Base-by-base conservation (phyloP, 805 yeast species). In the Candida silvatica region DNA sequence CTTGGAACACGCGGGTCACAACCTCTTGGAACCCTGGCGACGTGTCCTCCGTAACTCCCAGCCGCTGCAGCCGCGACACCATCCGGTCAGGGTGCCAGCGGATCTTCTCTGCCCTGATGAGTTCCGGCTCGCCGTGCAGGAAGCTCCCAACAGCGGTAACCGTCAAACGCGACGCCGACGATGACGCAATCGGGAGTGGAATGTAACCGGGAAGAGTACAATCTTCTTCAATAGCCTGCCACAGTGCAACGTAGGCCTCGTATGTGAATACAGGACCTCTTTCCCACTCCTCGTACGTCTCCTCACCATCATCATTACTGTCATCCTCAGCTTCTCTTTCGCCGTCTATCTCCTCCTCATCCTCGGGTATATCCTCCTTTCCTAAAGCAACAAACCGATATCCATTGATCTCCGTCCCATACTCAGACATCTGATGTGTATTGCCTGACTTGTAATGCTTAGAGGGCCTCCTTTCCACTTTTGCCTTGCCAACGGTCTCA, bases 11-110 rank as follows among this genome's bases (percentile, higher is more conserved):
- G n/a, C 39, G 40, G 0, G 72, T 69, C 8, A 66, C 56, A 40
- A 31, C 20, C 3, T 18, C 32, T 8, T 14, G 14, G 18, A 16
- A 31, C 5, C 28, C 28, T 23, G 28, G 28, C 8, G 23, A 15
- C n/a, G n/a, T 16, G 14, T 17, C 15, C 18, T 36, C 22, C 20
- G 34, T 29, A 17, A 34, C 37, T 9, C 35, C 30, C 20, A 20
- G 14, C 12, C 26, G 17, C 12, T 36, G 40, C 17, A 38, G 48
- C 25, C 37, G 51, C 40, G 25, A 27, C 3, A 46, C 46, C 77
- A 79, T 70, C 46, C 67, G 69, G 47, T 79, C 87, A 1, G 87
- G 87, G 49, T 79, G 87, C 86, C 86, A 79, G 41, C 71, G 54
- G 5, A 78, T 51, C 36, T 86, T 51, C 44, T 79, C 86, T n/a